These are phyloP conservation scores for Senna tora DNA, from an alignment of 306 rosid genomes.

Conservation along the genomic window DNA sequence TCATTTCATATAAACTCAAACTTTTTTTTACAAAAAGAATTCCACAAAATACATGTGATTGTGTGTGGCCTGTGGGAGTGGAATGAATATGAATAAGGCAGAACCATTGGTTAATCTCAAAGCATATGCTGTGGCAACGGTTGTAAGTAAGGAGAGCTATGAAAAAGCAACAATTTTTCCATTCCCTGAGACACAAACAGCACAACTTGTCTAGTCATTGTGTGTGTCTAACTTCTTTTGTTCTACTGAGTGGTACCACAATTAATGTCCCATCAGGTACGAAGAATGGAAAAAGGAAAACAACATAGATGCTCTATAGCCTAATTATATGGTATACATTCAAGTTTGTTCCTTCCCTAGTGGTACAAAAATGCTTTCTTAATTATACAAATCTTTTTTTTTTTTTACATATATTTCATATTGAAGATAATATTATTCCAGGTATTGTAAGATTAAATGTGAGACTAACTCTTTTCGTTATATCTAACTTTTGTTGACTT, in stretches of 20 bases:
- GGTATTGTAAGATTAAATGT: too few species aligned
- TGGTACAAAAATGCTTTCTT: too few species aligned
- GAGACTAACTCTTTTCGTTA: too few species aligned
- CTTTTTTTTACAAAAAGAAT: too few species aligned
- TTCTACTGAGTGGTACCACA: background rate
- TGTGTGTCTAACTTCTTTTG: background rate
- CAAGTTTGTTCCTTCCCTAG: too few species aligned
- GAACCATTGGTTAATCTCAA: slow-evolving; percentile 20
- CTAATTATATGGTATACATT: too few species aligned
- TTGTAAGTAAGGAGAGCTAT: slow-evolving; percentile 13
- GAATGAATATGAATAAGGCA: slow-evolving; percentile 5
- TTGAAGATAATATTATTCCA: too few species aligned
- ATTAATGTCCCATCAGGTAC: background rate
- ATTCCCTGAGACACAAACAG: background rate
- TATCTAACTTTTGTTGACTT: background rate
- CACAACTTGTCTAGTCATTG: slow-evolving; percentile 16
- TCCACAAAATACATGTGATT: too few species aligned
- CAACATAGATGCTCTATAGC: background rate
- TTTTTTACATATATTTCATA: too few species aligned
- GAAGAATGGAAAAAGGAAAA: slow-evolving; percentile 15
- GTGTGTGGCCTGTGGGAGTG: too few species aligned
- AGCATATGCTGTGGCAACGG: slow-evolving; percentile 48
- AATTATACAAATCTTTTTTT: too few species aligned
- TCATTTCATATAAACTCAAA: too few species aligned
- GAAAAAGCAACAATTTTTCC: slow-evolving; percentile 13